Base-by-base conservation (phyloP, 768 basidiomycete species). In the Mycena galericulata region DNA sequence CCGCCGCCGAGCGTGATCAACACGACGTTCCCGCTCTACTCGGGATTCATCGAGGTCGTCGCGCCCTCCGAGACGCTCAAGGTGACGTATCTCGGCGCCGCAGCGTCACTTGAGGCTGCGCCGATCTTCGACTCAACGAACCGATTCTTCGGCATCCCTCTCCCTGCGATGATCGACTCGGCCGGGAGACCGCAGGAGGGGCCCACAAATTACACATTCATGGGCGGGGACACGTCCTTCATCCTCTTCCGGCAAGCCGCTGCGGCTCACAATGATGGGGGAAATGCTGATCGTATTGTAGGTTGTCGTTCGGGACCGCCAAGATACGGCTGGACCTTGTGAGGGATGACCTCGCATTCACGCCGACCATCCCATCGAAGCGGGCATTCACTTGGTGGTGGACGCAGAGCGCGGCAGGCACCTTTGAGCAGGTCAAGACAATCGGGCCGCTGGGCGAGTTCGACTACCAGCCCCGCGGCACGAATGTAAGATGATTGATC, bases 21-120 rank as follows among this genome's bases (percentile, higher is more conserved):
- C 10, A 72, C 81, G 30, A 80, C 83, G 2, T 84, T 87, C 76
- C 89, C 89, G 24, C 81, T 89, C 62, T 90, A 85, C 78, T 88
- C 87, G 34, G 90, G 89, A 9, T 89, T 84, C 80, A 86, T 91
- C 41, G 79, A 86, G 62, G 71, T 85, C 24, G 78, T 78, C 46
- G 82, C 78, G 34, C 74, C 76, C 10, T 70, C 74, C 15, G 82
- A 85, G 62, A 81, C 73, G 12, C 76, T 79, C 54, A 80, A 84
- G 32, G 81, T 84, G 27, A 80, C 85, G 4, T 89, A 87, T 72
- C 74, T 88, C 20, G 88, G 88, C 14, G 68, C 83, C n/a, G 81
- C 77, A 0, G 80, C 78, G 0, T 66, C 75, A 7, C 75, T 84
- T 47, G 77, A 75, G 58, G 75, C 80, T 36, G 73, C 74, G 61